Evolutionary conservation across 768 basidiomycete genomes (phyloP).

Genomic region (Symmetrospora coprosmae): DNA sequence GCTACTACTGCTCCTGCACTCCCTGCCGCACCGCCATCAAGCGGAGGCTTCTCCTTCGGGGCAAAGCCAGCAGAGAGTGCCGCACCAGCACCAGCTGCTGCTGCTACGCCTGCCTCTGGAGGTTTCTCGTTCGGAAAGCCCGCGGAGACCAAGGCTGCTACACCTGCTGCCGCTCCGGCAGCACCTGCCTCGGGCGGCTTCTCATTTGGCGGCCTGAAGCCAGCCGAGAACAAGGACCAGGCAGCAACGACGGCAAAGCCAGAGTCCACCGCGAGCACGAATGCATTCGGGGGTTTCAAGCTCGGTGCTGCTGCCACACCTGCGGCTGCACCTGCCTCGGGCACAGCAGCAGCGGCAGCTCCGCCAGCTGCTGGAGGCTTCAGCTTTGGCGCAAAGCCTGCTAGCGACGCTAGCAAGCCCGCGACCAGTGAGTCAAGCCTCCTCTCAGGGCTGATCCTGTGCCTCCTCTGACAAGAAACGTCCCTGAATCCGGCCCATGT

Average conservation of each 20-base stretch:
- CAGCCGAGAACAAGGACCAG: conserved; percentile 6
- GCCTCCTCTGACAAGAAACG: neutral
- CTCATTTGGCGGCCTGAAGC: neutral
- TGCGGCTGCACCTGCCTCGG: neutral
- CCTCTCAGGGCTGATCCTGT: neutral
- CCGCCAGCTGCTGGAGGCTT: conserved; percentile 4
- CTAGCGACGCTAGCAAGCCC: neutral
- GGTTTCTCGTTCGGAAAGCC: conserved; percentile 19
- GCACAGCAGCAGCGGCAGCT: conserved; percentile 2
- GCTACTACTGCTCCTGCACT: neutral
- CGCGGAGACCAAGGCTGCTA: neutral
- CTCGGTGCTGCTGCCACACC: neutral
- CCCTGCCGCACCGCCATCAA: conserved; percentile 1
- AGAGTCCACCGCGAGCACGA: conserved; percentile 10
- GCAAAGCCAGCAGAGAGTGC: neutral
- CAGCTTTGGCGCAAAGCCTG: conserved; percentile 13
- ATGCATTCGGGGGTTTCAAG: conserved; percentile 11
- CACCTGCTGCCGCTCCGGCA: conserved; percentile 15
- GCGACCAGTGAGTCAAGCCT: neutral
- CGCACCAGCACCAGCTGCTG: neutral
- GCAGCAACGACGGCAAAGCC: neutral
- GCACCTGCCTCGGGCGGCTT: conserved; percentile 1
- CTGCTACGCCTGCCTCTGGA: neutral
- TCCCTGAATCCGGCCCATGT: neutral
- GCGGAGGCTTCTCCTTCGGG: conserved; percentile 9